Base-by-base conservation (phyloP, 2,329 filamentous ascomycete genomes). In the Colletotrichum endophyticum region DNA sequence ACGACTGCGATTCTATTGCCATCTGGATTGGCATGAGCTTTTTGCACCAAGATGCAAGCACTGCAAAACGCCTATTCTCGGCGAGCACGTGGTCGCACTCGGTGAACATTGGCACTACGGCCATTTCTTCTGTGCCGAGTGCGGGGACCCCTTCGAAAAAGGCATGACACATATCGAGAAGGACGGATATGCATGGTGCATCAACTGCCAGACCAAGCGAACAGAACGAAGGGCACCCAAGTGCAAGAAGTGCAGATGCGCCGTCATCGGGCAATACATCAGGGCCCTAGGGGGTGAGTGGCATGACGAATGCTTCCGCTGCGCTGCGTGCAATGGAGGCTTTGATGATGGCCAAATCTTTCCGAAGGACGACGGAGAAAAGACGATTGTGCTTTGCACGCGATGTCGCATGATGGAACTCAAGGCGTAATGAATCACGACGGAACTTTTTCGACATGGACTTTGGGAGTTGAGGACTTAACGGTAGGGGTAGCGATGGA, bases 41-140 rank as follows among this genome's bases (percentile, higher is more conserved):
- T 99, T 95, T 85, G 96, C 95, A 36, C 97, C 97, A 6, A 93
- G 95, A 57, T 99, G 97, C 90, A 97, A 97, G 86, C 96, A 95
- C 84, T 99, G 97, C 91, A 96, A 94, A 84, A 99, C 97, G 9
- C 96, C 97, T 5, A 99, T 99, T 81, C 93, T 99, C 80, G 96
- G 96, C 57, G 96, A 99, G 85, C 95, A 99, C 79, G 93, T 98
- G 36, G 94, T 98, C 16, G 97, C 97, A 2, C 95, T 98, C 73
- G 97, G 97, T 2, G 92, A 94, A n/a, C 96, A 98, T 86, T 99
- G 95, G 95, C 97, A 99, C 84, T 95, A 95, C 70, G 97, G 97
- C 0, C 97, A 99, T 86, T 99, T 99, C 87, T 99, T 99, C 90
- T 99, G 97, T 83, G 97, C 97, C 57, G 96, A 99, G 88, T 99